A percentile compares a stretch with the other conserved stretches of the same genome.
These are phyloP conservation scores for sunflower (Helianthus annuus) DNA, from an alignment of 129 eudicot species.

Conservation along the genomic window DNA sequence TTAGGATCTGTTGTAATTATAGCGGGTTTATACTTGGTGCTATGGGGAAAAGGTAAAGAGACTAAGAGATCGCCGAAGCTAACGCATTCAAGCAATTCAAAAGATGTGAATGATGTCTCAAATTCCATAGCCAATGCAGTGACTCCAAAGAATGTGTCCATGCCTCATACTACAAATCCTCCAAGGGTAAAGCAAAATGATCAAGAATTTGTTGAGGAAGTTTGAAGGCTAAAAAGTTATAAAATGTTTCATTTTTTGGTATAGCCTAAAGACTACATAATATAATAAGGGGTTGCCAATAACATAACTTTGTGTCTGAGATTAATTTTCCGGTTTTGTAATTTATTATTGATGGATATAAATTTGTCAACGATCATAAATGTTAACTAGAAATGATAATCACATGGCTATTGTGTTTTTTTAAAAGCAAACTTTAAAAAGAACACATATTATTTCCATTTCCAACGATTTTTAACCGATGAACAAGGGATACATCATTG, in stretches of 20 bases:
- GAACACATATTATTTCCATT: no score
- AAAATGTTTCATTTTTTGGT: neutral
- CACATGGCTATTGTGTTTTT: no score
- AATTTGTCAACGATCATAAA: no score
- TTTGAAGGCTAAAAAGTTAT: neutral
- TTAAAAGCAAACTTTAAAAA: no score
- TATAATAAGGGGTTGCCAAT: neutral
- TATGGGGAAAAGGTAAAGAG: constrained; percentile 70
- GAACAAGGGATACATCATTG: no score
- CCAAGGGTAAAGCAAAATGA: neutral
- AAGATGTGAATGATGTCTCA: constrained; percentile 13
- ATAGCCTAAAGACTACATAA: constrained; percentile 1
- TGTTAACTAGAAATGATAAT: no score
- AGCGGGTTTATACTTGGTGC: constrained; percentile 51
- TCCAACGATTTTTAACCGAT: no score
- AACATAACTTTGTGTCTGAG: neutral
- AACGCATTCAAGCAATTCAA: constrained; percentile 22
- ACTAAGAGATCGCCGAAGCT: constrained; percentile 22
- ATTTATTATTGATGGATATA: neutral
- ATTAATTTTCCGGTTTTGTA: neutral
- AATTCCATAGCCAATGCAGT: neutral
- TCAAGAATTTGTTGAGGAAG: neutral
- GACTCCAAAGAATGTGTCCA: neutral
- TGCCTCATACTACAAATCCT: neutral
- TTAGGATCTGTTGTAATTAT: constrained; percentile 48